These are phyloP conservation scores for Symbiodinium pilosum DNA, from an alignment of 73 alveolate genomes.

Conservation along the genomic window DNA sequence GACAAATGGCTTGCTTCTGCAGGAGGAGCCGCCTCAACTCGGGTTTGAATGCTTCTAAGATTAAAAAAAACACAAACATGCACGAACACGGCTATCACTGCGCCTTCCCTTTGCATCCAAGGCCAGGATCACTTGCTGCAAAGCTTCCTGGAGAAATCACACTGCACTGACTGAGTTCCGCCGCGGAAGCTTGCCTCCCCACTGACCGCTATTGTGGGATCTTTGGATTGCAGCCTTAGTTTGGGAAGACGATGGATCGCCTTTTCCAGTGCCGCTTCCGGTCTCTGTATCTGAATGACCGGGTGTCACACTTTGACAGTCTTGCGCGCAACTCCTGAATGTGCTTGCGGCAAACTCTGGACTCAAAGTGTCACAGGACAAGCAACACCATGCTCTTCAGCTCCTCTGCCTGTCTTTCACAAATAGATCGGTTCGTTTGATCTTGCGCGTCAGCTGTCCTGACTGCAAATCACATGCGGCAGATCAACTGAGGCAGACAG, in stretches of 20 bases:
- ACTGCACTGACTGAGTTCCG: neutral
- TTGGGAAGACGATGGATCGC: too few relatives aligned
- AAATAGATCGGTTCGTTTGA: neutral
- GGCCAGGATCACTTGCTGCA: neutral
- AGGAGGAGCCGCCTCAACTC: neutral
- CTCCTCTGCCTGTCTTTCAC: conserved; percentile 11
- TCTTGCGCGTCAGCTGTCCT: conserved; percentile 4
- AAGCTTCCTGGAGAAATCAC: neutral
- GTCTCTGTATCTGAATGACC: too few relatives aligned
- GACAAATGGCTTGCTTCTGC: neutral
- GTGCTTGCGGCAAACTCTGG: too few relatives aligned
- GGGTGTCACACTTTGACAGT: neutral
- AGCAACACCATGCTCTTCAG: neutral
- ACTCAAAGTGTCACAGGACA: neutral
- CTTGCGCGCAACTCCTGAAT: neutral
- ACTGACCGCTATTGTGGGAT: neutral
- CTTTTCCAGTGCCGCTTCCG: too few relatives aligned
- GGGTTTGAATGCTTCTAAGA: too few relatives aligned
- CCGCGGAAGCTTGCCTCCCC: neutral
- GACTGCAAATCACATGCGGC: too few relatives aligned
- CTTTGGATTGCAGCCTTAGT: neutral
- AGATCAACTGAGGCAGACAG: neutral
- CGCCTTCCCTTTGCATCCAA: neutral
- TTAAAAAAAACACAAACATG: neutral
- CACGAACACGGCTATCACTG: neutral